Conservation (phyloP, 495 filamentous ascomycete genomes). For the Podospora appendiculata region DNA sequence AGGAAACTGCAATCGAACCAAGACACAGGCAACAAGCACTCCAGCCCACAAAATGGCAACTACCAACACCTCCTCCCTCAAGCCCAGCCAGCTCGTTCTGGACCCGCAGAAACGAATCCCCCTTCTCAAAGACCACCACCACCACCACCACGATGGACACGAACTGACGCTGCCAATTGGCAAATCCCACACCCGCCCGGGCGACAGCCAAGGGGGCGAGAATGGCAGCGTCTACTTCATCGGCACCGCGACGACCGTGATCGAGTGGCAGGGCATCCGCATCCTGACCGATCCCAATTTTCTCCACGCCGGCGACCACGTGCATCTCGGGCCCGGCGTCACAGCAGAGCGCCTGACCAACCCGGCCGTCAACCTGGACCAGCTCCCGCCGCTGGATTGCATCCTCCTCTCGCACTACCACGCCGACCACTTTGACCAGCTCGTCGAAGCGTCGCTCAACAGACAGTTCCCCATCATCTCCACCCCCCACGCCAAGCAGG, state of each 20-base stretch:
- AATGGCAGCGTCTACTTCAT: slow-evolving; percentile 44
- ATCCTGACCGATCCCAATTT: slow-evolving; percentile 68
- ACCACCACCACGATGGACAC: background rate
- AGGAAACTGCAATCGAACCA: no score
- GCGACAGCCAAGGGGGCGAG: background rate
- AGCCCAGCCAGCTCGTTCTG: slow-evolving; percentile 6
- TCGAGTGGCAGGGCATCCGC: slow-evolving; percentile 56
- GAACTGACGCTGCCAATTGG: slow-evolving; percentile 9
- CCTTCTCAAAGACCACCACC: background rate
- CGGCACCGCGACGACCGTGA: slow-evolving; percentile 59
- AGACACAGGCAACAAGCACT: no score
- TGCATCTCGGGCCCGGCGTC: slow-evolving; percentile 59
- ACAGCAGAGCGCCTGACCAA: slow-evolving; percentile 44
- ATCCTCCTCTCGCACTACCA: slow-evolving; percentile 63
- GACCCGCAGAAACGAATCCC: slow-evolving; percentile 12
- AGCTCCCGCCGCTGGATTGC: slow-evolving; percentile 53
- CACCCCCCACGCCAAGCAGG: slow-evolving; percentile 52
- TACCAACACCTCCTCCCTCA: background rate
- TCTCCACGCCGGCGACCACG: slow-evolving; percentile 60
- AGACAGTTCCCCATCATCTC: slow-evolving; percentile 57
- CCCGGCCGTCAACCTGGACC: slow-evolving; percentile 53
- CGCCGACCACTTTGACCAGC: slow-evolving; percentile 56
- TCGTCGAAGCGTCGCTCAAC: slow-evolving; percentile 51
- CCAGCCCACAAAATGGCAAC: background rate
- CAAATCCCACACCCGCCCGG: slow-evolving; percentile 11